A percentile compares a stretch with the other conserved stretches of the same genome.
Conservation (phyloP, 169 alveolate species). For the Eimeria acervulina region DNA sequence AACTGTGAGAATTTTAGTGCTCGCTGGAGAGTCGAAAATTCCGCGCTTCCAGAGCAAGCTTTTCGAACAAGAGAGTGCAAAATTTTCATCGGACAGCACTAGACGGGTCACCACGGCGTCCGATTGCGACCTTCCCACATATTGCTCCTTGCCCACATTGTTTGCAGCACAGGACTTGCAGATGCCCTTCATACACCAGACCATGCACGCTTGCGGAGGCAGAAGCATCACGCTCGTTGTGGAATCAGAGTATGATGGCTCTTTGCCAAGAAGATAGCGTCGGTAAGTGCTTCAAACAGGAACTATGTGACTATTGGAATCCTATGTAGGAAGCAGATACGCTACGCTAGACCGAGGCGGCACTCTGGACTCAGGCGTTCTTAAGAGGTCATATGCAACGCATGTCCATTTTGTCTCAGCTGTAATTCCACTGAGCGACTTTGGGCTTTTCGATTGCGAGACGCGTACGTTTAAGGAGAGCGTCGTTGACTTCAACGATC, state of each 20-base stretch:
- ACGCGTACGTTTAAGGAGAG: slow-evolving; percentile 65
- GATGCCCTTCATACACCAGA: slow-evolving; percentile 63
- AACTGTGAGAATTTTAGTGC: background rate
- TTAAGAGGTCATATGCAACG: background rate
- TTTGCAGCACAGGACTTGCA: slow-evolving; percentile 60
- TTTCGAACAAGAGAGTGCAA: background rate
- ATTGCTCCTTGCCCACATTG: background rate
- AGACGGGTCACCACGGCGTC: background rate
- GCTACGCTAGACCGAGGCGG: background rate
- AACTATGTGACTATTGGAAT: background rate
- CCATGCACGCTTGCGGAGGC: slow-evolving; percentile 64
- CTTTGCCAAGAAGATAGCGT: slow-evolving; percentile 63
- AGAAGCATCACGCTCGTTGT: slow-evolving; percentile 71
- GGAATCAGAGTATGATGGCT: slow-evolving; percentile 74
- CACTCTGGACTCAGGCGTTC: background rate
- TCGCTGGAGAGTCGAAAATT: background rate
- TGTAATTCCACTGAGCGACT: slow-evolving; percentile 29
- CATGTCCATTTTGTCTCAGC: background rate
- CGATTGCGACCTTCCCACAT: background rate
- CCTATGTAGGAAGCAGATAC: background rate
- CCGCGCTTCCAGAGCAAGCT: background rate
- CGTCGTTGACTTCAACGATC: slow-evolving; percentile 17
- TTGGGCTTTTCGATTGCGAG: slow-evolving; percentile 52
- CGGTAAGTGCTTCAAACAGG: background rate
- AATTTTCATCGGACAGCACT: background rate